Base-by-base conservation (phyloP, 208 protist genomes). In the Naegleria fowleri region DNA sequence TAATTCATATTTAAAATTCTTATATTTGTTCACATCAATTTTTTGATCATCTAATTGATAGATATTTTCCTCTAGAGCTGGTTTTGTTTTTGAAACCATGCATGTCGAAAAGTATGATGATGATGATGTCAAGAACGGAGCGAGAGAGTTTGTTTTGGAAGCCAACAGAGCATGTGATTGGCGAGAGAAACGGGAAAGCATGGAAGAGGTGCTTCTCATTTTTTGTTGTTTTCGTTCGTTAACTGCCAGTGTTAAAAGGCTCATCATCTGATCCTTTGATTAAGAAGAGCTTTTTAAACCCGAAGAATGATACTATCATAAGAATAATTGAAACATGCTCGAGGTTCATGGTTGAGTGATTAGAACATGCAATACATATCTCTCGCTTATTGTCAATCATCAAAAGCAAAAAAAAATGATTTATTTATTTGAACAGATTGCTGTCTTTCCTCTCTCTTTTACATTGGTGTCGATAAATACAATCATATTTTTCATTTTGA, bases 41-140 rank as follows among this genome's bases (percentile, higher is more conserved):
- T 86, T 86, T 43, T 86, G 39, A 51, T 40, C 33, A 86, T 86
- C 83, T 48, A 86, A 48, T 86, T 86, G 7, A 29, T 79, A 79
- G n/a, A 79, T 9, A 36, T 79, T n/a, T 79, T 79, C 29, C 29
- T 79, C 67, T 13, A 79, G 25, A 36, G 29, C 16, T 79, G 67
- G 67, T 79, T 79, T 79, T 1, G 19, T 19, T 67, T 67, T 67
- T 67, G 11, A 29, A 67, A 67, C 55, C 11, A 67, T 15, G 11
- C 19, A 67, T 67, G 55, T 29, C 19, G 55, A 67, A 29, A 67
- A 67, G 55, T 29, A 19, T 67, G 11, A 22, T 67, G 11, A 67
- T 29, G 22, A 29, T 67, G 55, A 15, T 15, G 55, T 15, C 11
- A 67, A 67, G 55, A 67, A 29, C 11, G 55, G 55, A 67, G 55